A percentile compares a stretch with the other conserved stretches of the same genome.
Evolutionary conservation across 345 rosid genomes (phyloP).

Genomic region (Eutrema heterophyllum): DNA sequence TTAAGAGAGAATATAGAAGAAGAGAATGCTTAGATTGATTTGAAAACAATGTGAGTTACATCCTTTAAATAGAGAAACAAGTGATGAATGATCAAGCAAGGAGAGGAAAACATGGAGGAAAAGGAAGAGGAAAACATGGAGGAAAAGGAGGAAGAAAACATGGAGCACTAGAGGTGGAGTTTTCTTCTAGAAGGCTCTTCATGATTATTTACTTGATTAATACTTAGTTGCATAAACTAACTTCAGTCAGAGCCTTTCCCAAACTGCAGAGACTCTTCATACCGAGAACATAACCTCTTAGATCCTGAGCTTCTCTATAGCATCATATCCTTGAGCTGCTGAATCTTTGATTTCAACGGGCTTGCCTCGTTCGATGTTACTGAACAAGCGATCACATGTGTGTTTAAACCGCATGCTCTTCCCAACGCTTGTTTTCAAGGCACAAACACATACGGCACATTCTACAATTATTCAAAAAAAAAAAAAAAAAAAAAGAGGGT

Average conservation of each 20-base stretch:
- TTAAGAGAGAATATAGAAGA: too few relatives aligned
- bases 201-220: too few relatives aligned
- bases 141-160: too few relatives aligned
- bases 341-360: slow-evolving; percentile 77
- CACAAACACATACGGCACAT: slow-evolving; percentile 92
- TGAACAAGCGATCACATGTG: slow-evolving; percentile 81
- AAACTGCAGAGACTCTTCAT: slow-evolving; percentile 67
- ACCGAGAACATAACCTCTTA: slow-evolving; percentile 42
- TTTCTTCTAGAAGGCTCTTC: too few relatives aligned
- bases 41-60: too few relatives aligned
- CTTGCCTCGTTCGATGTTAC: slow-evolving; percentile 71
- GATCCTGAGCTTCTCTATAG: slow-evolving; percentile 83
- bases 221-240: background rate
- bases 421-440: slow-evolving; percentile 87
- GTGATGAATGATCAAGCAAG: too few relatives aligned
- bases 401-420: slow-evolving; percentile 86
- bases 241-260: slow-evolving; percentile 55
- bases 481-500: background rate
- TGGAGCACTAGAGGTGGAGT: too few relatives aligned
- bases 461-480: too few relatives aligned
- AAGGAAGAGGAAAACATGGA: too few relatives aligned
- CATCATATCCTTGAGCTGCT: slow-evolving; percentile 80
- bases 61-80: too few relatives aligned
- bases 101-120: too few relatives aligned
- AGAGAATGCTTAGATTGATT: too few relatives aligned